Percentiles rank a stretch among this genome's conserved stretches.
These are phyloP conservation scores for Podospora australis DNA, from an alignment of 495 filamentous ascomycete species.

Conservation along the genomic window DNA sequence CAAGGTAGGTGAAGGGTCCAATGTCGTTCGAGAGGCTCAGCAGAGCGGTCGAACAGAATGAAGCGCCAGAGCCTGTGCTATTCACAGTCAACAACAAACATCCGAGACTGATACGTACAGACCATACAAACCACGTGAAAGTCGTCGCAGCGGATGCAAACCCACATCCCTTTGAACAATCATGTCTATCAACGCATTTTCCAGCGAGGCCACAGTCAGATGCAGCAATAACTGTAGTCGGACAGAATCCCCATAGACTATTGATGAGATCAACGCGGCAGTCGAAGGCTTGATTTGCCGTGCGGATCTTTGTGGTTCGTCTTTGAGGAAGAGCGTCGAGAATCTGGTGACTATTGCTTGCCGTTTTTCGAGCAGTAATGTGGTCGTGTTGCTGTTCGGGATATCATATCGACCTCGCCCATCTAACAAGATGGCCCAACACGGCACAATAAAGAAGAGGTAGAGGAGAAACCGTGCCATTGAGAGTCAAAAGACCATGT, in stretches of 20 bases:
- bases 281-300: conserved; percentile 17
- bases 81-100: too few relatives aligned
- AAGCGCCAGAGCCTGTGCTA: conserved; percentile 8
- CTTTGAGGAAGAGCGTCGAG: conserved; percentile 5
- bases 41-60: conserved; percentile 19
- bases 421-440: too few relatives aligned
- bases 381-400: too few relatives aligned
- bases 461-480: too few relatives aligned
- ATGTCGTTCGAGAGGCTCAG: conserved; percentile 12
- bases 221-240: conserved; percentile 4
- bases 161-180: conserved; percentile 12
- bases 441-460: too few relatives aligned
- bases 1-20: conserved; percentile 15
- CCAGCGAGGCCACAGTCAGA: conserved; percentile 18
- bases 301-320: conserved; percentile 7
- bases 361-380: neutral
- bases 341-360: conserved; percentile 8
- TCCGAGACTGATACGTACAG: neutral
- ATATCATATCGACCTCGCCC: too few relatives aligned
- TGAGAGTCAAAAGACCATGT: too few relatives aligned
- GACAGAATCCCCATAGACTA: conserved; percentile 20
- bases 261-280: conserved; percentile 13
- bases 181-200: conserved; percentile 16
- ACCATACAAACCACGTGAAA: conserved; percentile 16
- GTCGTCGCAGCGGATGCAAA: conserved; percentile 4